Percentiles rank a stretch among this genome's conserved stretches.
Conservation (phyloP, 257 asterid species). For the Nicotiana benthamiana region DNA sequence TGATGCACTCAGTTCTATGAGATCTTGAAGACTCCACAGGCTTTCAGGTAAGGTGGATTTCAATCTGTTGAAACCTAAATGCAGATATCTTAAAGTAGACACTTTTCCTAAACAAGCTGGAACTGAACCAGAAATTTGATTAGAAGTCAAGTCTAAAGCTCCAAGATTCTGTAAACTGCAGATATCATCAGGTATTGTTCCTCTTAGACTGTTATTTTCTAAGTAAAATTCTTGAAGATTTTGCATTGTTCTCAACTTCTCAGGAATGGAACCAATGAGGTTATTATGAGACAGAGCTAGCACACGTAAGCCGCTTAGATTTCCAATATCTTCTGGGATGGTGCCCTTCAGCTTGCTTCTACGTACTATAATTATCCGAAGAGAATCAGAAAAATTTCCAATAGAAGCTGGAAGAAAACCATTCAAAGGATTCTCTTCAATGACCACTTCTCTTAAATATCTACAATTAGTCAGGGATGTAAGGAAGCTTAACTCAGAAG, state of each 20-base stretch:
- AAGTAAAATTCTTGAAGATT: background rate
- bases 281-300: background rate
- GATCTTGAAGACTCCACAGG: slow-evolving; percentile 2
- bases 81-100: background rate
- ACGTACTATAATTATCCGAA: background rate
- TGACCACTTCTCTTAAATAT: background rate
- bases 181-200: background rate
- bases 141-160: background rate
- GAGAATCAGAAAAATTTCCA: background rate
- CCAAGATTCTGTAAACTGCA: background rate
- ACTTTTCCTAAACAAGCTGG: slow-evolving; percentile 11
- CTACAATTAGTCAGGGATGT: background rate
- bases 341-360: background rate
- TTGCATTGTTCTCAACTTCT: background rate
- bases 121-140: slow-evolving; percentile 9
- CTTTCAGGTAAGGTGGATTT: slow-evolving; percentile 5
- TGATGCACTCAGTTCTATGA: background rate
- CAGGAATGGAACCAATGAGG: background rate
- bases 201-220: background rate
- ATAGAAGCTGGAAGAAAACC: background rate
- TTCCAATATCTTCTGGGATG: background rate
- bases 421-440: background rate
- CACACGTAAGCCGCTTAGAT: background rate
- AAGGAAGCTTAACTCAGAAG: background rate
- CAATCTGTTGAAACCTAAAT: slow-evolving; percentile 2